A percentile compares a stretch with the other conserved stretches of the same genome.
phyloP scores from a whole-genome alignment of 2,329 filamentous ascomycete genomes.

The Fusarium liriodendri region DNA sequence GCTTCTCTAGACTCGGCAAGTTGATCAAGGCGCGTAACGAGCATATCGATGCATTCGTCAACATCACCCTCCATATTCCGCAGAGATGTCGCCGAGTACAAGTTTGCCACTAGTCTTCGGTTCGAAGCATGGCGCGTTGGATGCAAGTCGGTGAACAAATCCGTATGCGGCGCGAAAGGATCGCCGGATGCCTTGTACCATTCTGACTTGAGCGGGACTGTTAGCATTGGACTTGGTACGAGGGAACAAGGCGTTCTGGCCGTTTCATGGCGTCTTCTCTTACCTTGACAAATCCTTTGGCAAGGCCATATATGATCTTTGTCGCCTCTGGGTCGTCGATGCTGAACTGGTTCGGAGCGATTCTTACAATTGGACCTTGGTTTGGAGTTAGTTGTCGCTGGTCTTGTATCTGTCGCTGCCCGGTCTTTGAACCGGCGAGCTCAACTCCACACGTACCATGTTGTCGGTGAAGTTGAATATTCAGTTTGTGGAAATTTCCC shows the following conservation, averaged over 20 bases:
- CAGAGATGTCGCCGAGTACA: constrained; percentile 7
- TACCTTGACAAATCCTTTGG: neutral
- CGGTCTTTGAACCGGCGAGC: too few relatives aligned
- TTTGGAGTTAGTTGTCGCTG: constrained; percentile 1
- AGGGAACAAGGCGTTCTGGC: too few relatives aligned
- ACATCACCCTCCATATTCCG: constrained; percentile 3
- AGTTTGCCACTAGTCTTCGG: constrained; percentile 4
- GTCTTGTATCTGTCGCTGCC: too few relatives aligned
- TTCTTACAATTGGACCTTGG: constrained; percentile 6
- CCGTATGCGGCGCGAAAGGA: neutral
- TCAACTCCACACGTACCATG: too few relatives aligned
- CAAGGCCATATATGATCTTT: constrained; percentile 6
- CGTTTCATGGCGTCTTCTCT: too few relatives aligned
- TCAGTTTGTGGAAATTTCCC: too few relatives aligned
- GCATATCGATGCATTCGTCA: constrained; percentile 6
- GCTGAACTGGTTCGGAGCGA: constrained; percentile 12
- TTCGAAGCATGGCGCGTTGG: neutral
- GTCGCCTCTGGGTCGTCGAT: constrained; percentile 5
- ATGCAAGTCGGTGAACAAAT: constrained; percentile 11
- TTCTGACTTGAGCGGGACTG: neutral
- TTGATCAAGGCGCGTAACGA: neutral
- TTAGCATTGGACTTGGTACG: neutral
- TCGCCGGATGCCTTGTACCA: constrained; percentile 10
- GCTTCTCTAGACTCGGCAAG: neutral
- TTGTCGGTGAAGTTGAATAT: too few relatives aligned